A percentile compares a stretch with the other conserved stretches of the same genome.
Conservation (phyloP, 1,284 basidiomycete genomes). For the Neonothopanus nambi region DNA sequence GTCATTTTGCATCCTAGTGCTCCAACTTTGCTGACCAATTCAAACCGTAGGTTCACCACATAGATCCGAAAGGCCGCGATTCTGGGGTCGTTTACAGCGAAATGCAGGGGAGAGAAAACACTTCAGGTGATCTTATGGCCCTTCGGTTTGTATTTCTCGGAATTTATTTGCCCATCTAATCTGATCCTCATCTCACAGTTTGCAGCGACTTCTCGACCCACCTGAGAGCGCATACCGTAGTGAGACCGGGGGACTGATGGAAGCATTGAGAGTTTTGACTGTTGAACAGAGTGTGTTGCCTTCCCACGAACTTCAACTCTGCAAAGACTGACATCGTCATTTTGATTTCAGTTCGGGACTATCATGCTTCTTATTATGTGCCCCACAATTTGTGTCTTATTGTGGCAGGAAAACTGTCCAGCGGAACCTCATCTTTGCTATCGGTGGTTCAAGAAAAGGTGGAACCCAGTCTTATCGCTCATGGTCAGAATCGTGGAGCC, state of each 20-base stretch:
- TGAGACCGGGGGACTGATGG: slow-evolving; percentile 97
- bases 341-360: slow-evolving; percentile 71
- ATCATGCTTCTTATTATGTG: slow-evolving; percentile 90
- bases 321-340: background rate
- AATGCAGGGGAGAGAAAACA: slow-evolving; percentile 98
- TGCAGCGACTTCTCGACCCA: slow-evolving; percentile 82
- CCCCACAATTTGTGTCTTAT: slow-evolving; percentile 92
- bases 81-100: slow-evolving; percentile 97
- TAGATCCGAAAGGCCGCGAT: slow-evolving; percentile 88
- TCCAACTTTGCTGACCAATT: background rate
- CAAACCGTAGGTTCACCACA: slow-evolving; percentile 76
- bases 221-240: slow-evolving; percentile 87
- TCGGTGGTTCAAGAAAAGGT: slow-evolving; percentile 79
- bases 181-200: slow-evolving; percentile 41
- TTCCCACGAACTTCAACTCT: background rate
- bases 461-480: slow-evolving; percentile 77
- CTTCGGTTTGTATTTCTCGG: slow-evolving; percentile 56
- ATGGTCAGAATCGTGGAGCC: slow-evolving; percentile 68
- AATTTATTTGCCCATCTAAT: background rate
- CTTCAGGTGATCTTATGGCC: slow-evolving; percentile 87
- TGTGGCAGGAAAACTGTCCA: slow-evolving; percentile 77
- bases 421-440: slow-evolving; percentile 69
- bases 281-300: slow-evolving; percentile 81
- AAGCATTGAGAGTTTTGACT: slow-evolving; percentile 82
- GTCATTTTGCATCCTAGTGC: slow-evolving; percentile 11